A percentile compares a stretch with the other conserved stretches of the same genome.
Conservation (phyloP, 1,139 yeast genomes). For the Suhomyces wounanorum region DNA sequence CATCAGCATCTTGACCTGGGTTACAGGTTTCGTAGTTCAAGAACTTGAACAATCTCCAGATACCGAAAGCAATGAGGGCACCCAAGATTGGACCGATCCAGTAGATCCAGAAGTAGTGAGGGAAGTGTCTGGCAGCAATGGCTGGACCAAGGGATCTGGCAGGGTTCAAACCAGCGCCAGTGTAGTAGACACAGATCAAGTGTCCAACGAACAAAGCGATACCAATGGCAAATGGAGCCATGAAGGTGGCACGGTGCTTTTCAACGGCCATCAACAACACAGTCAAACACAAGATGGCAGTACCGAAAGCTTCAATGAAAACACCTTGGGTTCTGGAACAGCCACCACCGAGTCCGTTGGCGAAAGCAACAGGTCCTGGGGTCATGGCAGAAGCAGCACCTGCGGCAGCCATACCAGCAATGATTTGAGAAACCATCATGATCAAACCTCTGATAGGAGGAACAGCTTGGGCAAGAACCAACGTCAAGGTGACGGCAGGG, state of each 20-base stretch:
- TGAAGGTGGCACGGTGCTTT: conserved; percentile 70
- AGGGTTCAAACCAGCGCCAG: conserved; percentile 93
- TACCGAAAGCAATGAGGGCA: conserved; percentile 61
- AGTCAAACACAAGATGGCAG: conserved; percentile 69
- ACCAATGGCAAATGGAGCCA: conserved; percentile 87
- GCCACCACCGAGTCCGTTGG: conserved; percentile 74
- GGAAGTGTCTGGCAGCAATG: conserved; percentile 71
- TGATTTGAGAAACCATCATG: conserved; percentile 66
- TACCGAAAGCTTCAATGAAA: conserved; percentile 82
- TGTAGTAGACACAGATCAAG: conserved; percentile 76
- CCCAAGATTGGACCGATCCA: conserved; percentile 88
- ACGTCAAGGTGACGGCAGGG: conserved; percentile 82
- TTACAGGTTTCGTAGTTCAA: conserved; percentile 71
- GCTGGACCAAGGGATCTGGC: conserved; percentile 89
- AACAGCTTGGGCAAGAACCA: conserved; percentile 70
- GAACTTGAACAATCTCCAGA: conserved; percentile 68
- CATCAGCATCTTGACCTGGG: conserved; percentile 64
- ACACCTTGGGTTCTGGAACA: conserved; percentile 74
- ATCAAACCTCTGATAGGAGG: conserved; percentile 71
- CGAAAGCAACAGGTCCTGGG: conserved; percentile 75
- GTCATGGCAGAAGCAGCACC: conserved; percentile 88
- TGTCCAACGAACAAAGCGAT: conserved; percentile 80
- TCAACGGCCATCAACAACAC: conserved; percentile 86
- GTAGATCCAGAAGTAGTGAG: conserved; percentile 86
- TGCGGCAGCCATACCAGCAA: conserved; percentile 92